Evolutionary conservation across 1,139 yeast genomes (phyloP), one percentile per base, ranked within the genome.

Genomic region (Taiozyma onychis): DNA sequence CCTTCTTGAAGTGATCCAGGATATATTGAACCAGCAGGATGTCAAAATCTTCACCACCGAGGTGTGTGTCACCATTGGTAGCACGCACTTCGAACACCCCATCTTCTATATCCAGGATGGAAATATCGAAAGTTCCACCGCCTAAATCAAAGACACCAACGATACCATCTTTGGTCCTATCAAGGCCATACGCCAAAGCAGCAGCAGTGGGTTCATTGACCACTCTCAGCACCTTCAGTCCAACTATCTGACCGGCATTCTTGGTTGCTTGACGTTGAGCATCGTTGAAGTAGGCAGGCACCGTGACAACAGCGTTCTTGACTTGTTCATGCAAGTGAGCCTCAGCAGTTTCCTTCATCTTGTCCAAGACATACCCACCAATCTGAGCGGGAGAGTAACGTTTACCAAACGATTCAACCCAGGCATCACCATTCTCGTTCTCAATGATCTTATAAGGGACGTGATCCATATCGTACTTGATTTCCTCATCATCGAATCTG

Each of bases 1-100:
- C 69, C 21, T 57, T 52, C 54, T 75, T 67, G 63, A 85, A 83
- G 14, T 66, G 59, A 7, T 74, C 71, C 14, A 85, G 51, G 5
- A 85, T 79, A 63, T 78, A 70, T 43, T 77, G 68, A 54, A 84
- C 76, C 35, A 86, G 66, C 11, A 83, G 63, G 49, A 80, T 81
- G 66, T 86, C 95, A 64, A 85, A 83, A 65, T 86, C 95, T 63
- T 86, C 93, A 37, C 95, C 95, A 48, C 95, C 95, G 53, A 86
- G 70, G 71, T 85, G 93, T 1, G 95, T 85, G 67, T 86, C 86
- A 54, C 95, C 95, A 67, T 84, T 83, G n/a, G 95, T 86, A 30
- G 93, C 81, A 56, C 86, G 70, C 2, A 86, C 95, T 66, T 86
- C 93, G 68, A 86, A 86, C 4, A 86, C 90, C 16, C 91, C 91